Percentiles rank a stretch among this genome's conserved stretches.
Evolutionary conservation across 2,329 filamentous ascomycete genomes (phyloP).

Genomic region (Penicillium sp.): DNA sequence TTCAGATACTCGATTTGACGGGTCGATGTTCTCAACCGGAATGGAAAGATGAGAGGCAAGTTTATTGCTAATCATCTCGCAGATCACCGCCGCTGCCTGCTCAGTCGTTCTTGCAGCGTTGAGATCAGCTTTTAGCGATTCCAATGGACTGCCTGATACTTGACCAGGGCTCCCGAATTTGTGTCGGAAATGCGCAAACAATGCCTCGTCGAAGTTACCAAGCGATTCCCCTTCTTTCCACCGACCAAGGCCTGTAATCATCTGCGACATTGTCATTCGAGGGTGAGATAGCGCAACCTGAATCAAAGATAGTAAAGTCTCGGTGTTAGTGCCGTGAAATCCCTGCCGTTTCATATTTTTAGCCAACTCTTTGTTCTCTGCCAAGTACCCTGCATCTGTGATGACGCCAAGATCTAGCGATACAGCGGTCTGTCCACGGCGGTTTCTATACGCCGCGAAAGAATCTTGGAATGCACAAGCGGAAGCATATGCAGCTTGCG

Average conservation of each 20-base stretch:
- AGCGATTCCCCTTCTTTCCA: conserved; percentile 24
- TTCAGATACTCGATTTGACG: conserved; percentile 30
- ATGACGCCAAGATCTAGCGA: conserved; percentile 35
- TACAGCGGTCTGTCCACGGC: conserved; percentile 25
- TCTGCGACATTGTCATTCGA: conserved; percentile 5
- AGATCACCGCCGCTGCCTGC: conserved; percentile 20
- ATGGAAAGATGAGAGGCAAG: conserved; percentile 24
- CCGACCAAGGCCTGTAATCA: conserved; percentile 27
- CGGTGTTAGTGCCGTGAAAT: conserved; percentile 24
- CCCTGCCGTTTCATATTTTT: conserved; percentile 25
- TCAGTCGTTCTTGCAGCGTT: conserved; percentile 12
- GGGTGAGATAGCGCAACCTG: conserved; percentile 18
- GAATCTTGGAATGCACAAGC: conserved; percentile 40
- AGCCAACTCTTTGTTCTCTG: conserved; percentile 21
- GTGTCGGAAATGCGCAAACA: conserved; percentile 28
- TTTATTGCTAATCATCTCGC: conserved; percentile 16
- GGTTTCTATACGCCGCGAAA: conserved; percentile 31
- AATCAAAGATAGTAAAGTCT: conserved; percentile 21
- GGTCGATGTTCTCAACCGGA: conserved; percentile 22
- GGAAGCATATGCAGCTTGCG: conserved; percentile 47
- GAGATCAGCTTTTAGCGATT: conserved; percentile 16
- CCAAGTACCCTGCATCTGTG: conserved; percentile 28
- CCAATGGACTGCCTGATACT: background rate
- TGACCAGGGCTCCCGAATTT: background rate
- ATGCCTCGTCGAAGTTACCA: conserved; percentile 23